A percentile compares a stretch with the other conserved stretches of the same genome.
phyloP scores from a whole-genome alignment of 2,329 filamentous ascomycete species.

The Immersiporthe knoxdaviesiana region DNA sequence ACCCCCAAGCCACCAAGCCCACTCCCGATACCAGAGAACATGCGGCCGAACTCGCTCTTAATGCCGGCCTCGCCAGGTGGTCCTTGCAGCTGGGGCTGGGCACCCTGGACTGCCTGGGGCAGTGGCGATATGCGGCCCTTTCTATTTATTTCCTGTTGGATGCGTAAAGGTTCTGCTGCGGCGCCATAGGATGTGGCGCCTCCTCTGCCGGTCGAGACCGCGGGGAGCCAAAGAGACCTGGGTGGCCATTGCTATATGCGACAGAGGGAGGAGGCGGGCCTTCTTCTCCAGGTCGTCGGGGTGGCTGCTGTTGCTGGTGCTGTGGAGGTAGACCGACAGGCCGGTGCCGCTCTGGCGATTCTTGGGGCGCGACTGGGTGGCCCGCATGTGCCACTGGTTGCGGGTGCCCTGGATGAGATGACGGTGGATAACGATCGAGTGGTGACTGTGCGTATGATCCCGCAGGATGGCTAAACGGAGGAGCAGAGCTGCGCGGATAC shows the following conservation, averaged over 20 bases:
- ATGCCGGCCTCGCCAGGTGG: conserved; percentile 84
- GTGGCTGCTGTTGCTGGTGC: conserved; percentile 39
- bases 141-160: conserved; percentile 75
- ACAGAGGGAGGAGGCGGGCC: conserved; percentile 54
- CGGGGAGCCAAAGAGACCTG: conserved; percentile 48
- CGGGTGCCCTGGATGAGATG: conserved; percentile 40
- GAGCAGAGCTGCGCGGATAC: conserved; percentile 49
- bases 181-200: conserved; percentile 59
- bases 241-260: conserved; percentile 50
- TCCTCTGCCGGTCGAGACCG: conserved; percentile 51
- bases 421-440: conserved; percentile 45
- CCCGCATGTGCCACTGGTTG: conserved; percentile 38
- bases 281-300: conserved; percentile 50
- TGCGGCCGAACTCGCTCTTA: conserved; percentile 91
- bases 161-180: conserved; percentile 72
- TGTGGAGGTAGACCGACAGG: conserved; percentile 43
- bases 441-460: conserved; percentile 42
- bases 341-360: conserved; percentile 56
- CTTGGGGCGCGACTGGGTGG: conserved; percentile 44
- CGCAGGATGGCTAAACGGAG: conserved; percentile 44
- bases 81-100: conserved; percentile 77
- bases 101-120: conserved; percentile 91
- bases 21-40: conserved; percentile 88
- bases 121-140: conserved; percentile 85
- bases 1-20: conserved; percentile 55